phyloP scores from a whole-genome alignment of 2,329 filamentous ascomycete species.

The Penicillium concentricum region DNA sequence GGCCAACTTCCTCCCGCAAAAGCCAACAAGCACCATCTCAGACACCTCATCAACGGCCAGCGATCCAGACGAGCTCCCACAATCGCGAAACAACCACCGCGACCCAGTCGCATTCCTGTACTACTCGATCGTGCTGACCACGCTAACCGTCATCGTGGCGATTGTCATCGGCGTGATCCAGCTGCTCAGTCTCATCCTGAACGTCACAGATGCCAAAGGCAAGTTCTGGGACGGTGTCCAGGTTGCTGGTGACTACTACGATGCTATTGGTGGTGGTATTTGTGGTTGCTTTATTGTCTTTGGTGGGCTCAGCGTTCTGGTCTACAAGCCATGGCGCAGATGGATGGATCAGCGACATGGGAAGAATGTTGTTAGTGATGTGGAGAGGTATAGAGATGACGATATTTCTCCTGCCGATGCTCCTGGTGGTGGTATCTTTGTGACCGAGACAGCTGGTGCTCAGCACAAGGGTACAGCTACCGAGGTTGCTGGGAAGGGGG shows the following conservation, averaged over 20 bases:
- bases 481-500: constrained; percentile 11
- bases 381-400: constrained; percentile 25
- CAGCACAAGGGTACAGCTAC: neutral
- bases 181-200: constrained; percentile 72
- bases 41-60: constrained; percentile 15
- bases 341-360: constrained; percentile 49
- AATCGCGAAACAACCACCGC: constrained; percentile 52
- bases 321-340: constrained; percentile 77
- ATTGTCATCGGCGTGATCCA: constrained; percentile 85
- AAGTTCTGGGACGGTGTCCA: constrained; percentile 89
- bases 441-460: neutral
- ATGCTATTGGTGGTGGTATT: constrained; percentile 81
- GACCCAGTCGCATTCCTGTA: constrained; percentile 90
- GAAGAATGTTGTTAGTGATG: constrained; percentile 16
- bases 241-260: constrained; percentile 74
- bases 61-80: constrained; percentile 19
- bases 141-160: constrained; percentile 78
- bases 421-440: neutral
- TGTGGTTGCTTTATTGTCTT: constrained; percentile 81
- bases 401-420: constrained; percentile 1
- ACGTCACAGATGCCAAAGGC: constrained; percentile 71
- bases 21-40: constrained; percentile 20
- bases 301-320: constrained; percentile 68
- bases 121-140: constrained; percentile 85
- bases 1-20: constrained; percentile 38